A percentile compares a stretch with the other conserved stretches of the same genome.
Conservation (phyloP, 1,284 basidiomycete species). For the Fomitopsis pinicola region DNA sequence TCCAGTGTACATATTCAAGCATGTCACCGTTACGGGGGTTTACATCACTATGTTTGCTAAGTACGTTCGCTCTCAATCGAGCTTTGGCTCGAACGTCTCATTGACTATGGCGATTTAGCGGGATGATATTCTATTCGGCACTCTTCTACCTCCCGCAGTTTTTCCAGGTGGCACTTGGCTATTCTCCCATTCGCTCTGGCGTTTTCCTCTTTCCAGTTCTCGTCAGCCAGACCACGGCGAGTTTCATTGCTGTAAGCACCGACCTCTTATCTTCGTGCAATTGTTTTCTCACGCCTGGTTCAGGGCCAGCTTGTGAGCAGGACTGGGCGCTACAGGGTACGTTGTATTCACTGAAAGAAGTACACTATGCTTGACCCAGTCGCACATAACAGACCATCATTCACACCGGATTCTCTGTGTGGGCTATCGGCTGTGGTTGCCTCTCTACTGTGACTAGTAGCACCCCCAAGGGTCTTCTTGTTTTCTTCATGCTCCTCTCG, state of each 20-base stretch:
- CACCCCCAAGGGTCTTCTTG: conserved; percentile 49
- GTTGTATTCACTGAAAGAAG: neutral
- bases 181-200: conserved; percentile 56
- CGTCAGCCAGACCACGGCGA: conserved; percentile 55
- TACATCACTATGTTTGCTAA: conserved; percentile 67
- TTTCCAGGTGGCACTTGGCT: conserved; percentile 69
- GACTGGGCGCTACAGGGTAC: conserved; percentile 62
- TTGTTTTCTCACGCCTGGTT: no score
- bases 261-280: neutral
- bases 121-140: conserved; percentile 57
- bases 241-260: conserved; percentile 45
- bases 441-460: conserved; percentile 53
- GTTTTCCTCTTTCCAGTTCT: conserved; percentile 64
- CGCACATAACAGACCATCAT: conserved; percentile 44
- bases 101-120: conserved; percentile 25
- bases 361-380: neutral
- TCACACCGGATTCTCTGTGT: conserved; percentile 62
- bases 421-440: conserved; percentile 67
- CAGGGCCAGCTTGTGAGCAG: conserved; percentile 41
- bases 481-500: conserved; percentile 65
- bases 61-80: conserved; percentile 31
- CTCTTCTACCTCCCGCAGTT: conserved; percentile 71
- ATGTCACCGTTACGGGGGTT: conserved; percentile 64
- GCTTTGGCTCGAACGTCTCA: neutral
- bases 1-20: conserved; percentile 68